These are phyloP conservation scores for Fomitopsis schrenkii DNA, from an alignment of 1,284 basidiomycete species.

Conservation along the genomic window DNA sequence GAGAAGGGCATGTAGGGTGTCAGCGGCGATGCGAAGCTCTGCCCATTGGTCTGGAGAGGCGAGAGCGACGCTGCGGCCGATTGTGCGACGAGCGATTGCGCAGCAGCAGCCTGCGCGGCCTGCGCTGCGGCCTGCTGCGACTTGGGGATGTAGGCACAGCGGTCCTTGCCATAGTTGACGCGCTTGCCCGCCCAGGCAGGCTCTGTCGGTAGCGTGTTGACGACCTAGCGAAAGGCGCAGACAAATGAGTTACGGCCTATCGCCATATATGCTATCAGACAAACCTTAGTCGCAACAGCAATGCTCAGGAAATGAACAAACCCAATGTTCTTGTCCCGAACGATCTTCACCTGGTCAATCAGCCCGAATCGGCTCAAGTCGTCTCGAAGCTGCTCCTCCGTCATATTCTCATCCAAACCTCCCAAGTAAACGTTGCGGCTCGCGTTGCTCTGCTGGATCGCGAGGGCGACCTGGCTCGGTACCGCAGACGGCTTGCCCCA, in stretches of 20 bases:
- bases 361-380: constrained; percentile 88
- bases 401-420: constrained; percentile 82
- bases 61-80: constrained; percentile 38
- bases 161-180: constrained; percentile 93
- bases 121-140: constrained; percentile 83
- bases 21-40: constrained; percentile 41
- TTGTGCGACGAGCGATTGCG: constrained; percentile 71
- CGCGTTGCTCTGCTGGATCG: constrained; percentile 87
- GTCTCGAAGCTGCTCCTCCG: constrained; percentile 86
- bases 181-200: constrained; percentile 91
- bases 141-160: constrained; percentile 92
- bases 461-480: constrained; percentile 77
- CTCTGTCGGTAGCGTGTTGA: constrained; percentile 84
- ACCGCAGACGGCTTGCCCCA: constrained; percentile 94
- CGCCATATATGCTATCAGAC: constrained; percentile 12
- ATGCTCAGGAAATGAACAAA: constrained; percentile 97
- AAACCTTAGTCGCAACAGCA: constrained; percentile 85
- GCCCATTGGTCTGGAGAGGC: constrained; percentile 27
- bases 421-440: constrained; percentile 94
- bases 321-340: constrained; percentile 95
- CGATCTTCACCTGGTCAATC: constrained; percentile 98
- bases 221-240: constrained; percentile 52
- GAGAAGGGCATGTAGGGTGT: constrained; percentile 57
- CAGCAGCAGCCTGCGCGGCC: constrained; percentile 78
- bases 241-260: background rate